Evolutionary conservation across 2,329 filamentous ascomycete genomes (phyloP).

Genomic region (Colletotrichum tabaci): DNA sequence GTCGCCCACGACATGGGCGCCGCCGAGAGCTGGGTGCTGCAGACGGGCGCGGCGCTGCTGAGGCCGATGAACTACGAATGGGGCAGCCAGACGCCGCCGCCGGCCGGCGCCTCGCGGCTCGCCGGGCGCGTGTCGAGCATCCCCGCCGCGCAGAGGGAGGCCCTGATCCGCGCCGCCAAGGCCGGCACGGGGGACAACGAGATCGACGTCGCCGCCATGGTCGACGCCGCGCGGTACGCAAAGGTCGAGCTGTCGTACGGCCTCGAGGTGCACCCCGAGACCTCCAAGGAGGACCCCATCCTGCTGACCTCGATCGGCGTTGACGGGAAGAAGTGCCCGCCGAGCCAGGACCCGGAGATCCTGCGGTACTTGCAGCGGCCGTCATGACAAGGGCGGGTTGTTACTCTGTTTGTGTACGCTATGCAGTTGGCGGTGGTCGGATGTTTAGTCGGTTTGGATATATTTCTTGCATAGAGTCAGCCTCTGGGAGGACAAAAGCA

Average conservation of each 20-base stretch:
- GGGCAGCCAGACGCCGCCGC: constrained; percentile 42
- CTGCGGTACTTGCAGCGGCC: constrained; percentile 42
- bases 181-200: constrained; percentile 36
- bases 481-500: no score
- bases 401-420: no score
- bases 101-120: constrained; percentile 25
- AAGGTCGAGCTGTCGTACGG: constrained; percentile 33
- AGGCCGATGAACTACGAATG: constrained; percentile 45
- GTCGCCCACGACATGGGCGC: constrained; percentile 33
- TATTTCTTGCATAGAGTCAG: no score
- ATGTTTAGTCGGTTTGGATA: not conserved
- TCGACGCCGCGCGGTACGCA: constrained; percentile 36
- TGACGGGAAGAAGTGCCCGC: constrained; percentile 50
- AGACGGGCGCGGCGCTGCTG: constrained; percentile 45
- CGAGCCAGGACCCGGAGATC: constrained; percentile 57
- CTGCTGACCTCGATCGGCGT: constrained; percentile 48
- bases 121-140: constrained; percentile 43
- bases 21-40: constrained; percentile 45
- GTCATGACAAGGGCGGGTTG: not conserved
- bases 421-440: not conserved
- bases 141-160: constrained; percentile 44
- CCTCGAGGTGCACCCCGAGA: constrained; percentile 59
- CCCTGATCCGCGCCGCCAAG: constrained; percentile 36
- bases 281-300: constrained; percentile 57
- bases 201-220: constrained; percentile 37